A percentile compares a stretch with the other conserved stretches of the same genome.
These are phyloP conservation scores for Gossypium ekmanianum DNA, from an alignment of 345 rosid genomes.

Conservation along the genomic window DNA sequence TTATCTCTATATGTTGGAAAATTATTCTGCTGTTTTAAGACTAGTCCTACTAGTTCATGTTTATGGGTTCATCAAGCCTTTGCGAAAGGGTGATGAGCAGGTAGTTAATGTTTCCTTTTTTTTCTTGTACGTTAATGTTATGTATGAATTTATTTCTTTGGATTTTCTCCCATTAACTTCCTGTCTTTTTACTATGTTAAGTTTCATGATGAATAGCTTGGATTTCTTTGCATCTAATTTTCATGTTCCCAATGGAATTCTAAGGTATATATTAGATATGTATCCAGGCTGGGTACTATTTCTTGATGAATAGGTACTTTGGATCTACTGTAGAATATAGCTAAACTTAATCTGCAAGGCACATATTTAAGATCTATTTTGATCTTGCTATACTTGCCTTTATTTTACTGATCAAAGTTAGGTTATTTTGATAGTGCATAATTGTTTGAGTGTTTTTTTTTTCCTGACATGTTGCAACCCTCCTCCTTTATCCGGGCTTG, in stretches of 20 bases:
- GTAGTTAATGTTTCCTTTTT: background rate
- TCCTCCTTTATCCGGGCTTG: conserved; percentile 33
- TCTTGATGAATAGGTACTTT: too few species aligned
- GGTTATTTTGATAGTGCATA: conserved; percentile 3
- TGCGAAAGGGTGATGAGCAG: background rate
- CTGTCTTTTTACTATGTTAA: background rate
- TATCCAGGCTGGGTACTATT: background rate
- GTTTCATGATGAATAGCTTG: background rate
- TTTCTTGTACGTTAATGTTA: background rate
- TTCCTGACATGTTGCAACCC: conserved; percentile 16
- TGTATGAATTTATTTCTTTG: background rate
- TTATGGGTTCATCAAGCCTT: background rate
- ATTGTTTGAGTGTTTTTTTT: background rate
- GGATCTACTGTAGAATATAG: background rate
- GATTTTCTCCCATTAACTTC: background rate
- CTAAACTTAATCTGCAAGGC: background rate
- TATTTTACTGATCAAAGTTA: background rate
- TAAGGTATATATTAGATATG: background rate
- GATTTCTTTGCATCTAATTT: background rate
- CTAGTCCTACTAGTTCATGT: background rate
- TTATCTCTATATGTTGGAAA: background rate
- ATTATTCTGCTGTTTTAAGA: background rate
- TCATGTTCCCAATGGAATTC: background rate
- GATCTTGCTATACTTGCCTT: background rate
- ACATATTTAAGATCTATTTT: background rate